Base-by-base conservation (phyloP, 306 rosid genomes). In the Gillenia trifoliata region DNA sequence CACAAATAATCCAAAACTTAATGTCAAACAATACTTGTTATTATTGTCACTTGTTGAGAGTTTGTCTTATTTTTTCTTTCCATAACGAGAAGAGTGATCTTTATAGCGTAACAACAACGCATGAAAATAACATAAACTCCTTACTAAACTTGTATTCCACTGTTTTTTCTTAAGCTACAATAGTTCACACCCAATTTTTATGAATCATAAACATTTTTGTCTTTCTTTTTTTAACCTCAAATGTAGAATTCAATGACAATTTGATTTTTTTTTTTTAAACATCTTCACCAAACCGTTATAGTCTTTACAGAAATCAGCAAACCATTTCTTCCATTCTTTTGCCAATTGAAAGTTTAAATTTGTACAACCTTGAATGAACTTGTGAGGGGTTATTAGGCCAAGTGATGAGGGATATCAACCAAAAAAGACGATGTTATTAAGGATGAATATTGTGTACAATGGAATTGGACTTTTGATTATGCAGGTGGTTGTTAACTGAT, bases 1-100 rank as follows among this genome's bases (percentile, higher is more conserved):
- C 1, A 1, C 0, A 0, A 0, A 63, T 30, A 4, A 63, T 9
- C 1, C 0, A 33, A 30, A 16, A 31, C 23, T 30, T 31, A 16
- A 62, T 9, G 6, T 7, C 9, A 29, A 41, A 62, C 1, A 31
- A 30, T 13, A 31, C 26, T 19, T 63, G 3, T 1, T 12, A 1
- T 43, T 43, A 43, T 0, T 43, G 6, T 43, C 50, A 43, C 19
- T 43, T 43, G 6, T 43, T 0, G 0, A 45, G 19, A 4, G 0
- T 45, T 43, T 45, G 19, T 8, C 0, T 3, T 54, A 26, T n/a
- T 54, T 19, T 8, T 3, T 0, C 0, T 0, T 54, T 45, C 0
- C 13, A 1, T 13, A 45, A 45, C 4, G 0, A 0, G 0, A 30
- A 61, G 5, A 28, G 11, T 61, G 17, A 4, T 2, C 12, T 0